These are phyloP conservation scores for Diaporthe sp. DNA, from an alignment of 2,329 filamentous ascomycete species.

Conservation along the genomic window DNA sequence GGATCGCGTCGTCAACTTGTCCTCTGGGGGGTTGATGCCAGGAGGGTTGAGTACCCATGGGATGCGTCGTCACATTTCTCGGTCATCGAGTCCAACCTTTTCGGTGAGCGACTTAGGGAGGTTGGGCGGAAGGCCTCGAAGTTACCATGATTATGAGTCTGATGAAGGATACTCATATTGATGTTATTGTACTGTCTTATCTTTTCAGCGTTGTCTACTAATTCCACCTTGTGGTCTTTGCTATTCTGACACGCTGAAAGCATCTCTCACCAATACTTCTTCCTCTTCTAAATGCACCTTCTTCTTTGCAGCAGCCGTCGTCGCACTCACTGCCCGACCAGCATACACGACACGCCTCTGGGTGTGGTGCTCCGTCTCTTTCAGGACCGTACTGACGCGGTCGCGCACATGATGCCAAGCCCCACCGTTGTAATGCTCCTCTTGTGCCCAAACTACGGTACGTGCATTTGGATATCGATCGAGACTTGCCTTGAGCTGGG, in stretches of 20 bases:
- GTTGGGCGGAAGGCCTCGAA: not conserved
- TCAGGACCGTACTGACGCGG: too few relatives aligned
- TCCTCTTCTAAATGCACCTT: too few relatives aligned
- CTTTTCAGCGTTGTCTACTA: not conserved
- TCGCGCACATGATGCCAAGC: too few relatives aligned
- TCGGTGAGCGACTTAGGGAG: not conserved
- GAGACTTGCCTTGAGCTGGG: too few relatives aligned
- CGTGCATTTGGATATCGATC: too few relatives aligned
- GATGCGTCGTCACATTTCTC: not conserved
- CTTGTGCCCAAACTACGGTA: too few relatives aligned
- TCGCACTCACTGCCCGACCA: too few relatives aligned
- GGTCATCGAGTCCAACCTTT: not conserved
- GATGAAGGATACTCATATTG: not conserved
- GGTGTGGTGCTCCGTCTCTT: too few relatives aligned
- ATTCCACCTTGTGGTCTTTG: not conserved
- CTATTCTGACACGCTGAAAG: not conserved
- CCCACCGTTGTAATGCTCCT: too few relatives aligned
- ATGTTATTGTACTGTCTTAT: too few relatives aligned
- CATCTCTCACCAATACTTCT: not conserved
- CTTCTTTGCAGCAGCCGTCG: too few relatives aligned
- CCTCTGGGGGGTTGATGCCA: not conserved
- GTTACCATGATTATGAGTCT: not conserved
- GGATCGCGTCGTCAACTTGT: not conserved
- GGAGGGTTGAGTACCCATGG: not conserved
- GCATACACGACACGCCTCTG: too few relatives aligned